Evolutionary conservation across 1,284 basidiomycete species (phyloP).

Genomic region (Meira miltonrushii): DNA sequence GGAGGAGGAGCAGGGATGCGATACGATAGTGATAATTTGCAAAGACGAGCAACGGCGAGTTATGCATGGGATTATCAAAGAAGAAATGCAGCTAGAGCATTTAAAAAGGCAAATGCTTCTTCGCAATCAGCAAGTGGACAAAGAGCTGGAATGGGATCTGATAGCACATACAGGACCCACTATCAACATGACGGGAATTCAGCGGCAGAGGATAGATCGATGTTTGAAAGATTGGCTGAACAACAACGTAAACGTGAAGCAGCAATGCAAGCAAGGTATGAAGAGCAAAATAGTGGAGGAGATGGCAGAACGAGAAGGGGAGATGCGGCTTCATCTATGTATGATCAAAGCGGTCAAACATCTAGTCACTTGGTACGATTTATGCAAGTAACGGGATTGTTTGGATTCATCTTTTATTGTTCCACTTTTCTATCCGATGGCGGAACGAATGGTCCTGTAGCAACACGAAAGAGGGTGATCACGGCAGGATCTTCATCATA

Average conservation of each 20-base stretch:
- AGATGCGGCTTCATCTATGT: constrained; percentile 17
- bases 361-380: constrained; percentile 33
- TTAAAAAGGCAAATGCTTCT: neutral
- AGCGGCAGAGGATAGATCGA: neutral
- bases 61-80: constrained; percentile 50
- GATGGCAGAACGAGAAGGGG: constrained; percentile 9
- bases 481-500: too few species aligned
- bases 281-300: constrained; percentile 9
- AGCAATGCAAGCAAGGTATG: constrained; percentile 1
- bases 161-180: neutral
- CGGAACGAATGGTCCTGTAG: too few species aligned
- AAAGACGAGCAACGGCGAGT: constrained; percentile 34
- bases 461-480: too few species aligned
- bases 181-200: neutral
- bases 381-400: constrained; percentile 32
- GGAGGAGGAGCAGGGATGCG: constrained; percentile 14
- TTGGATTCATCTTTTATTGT: constrained; percentile 27
- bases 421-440: too few species aligned
- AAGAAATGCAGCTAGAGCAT: constrained; percentile 15
- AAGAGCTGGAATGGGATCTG: constrained; percentile 9
- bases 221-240: constrained; percentile 18
- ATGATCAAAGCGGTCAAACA: constrained; percentile 19
- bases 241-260: constrained; percentile 16
- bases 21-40: constrained; percentile 30
- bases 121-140: neutral